Evolutionary conservation across 495 filamentous ascomycete species (phyloP).

Genomic region (Aspergillus campestris): DNA sequence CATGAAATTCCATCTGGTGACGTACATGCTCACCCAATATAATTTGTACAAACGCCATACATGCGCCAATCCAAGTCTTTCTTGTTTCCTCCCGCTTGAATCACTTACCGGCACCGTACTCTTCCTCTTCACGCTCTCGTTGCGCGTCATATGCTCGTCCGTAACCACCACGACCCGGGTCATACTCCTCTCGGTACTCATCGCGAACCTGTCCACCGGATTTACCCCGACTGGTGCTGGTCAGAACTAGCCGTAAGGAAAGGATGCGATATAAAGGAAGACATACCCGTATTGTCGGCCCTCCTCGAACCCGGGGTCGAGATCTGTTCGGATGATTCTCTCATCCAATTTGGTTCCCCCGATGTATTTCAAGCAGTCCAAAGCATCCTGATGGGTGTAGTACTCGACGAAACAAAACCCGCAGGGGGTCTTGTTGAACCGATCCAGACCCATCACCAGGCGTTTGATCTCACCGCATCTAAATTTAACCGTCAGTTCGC

Average conservation of each 20-base stretch:
- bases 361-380: conserved; percentile 97
- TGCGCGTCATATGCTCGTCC: conserved; percentile 59
- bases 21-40: conserved; percentile 1
- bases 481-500: background rate
- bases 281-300: conserved; percentile 85
- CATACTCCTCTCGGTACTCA: conserved; percentile 93
- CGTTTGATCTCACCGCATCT: conserved; percentile 95
- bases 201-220: conserved; percentile 95
- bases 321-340: conserved; percentile 89
- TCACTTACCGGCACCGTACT: conserved; percentile 45
- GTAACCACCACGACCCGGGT: conserved; percentile 85
- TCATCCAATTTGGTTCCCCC: conserved; percentile 99
- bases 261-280: too few species aligned
- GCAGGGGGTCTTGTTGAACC: conserved; percentile 94
- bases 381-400: conserved; percentile 90
- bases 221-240: conserved; percentile 57
- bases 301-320: conserved; percentile 93
- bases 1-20: conserved; percentile 12
- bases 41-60: conserved; percentile 29
- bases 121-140: conserved; percentile 49
- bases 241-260: conserved; percentile 15
- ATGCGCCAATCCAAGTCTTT: conserved; percentile 12
- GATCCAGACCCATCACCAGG: conserved; percentile 95
- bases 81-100: background rate
- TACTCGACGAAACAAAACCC: conserved; percentile 99